Percentiles rank a stretch among this genome's conserved stretches.
These are phyloP conservation scores for Penicillium palitans DNA, from an alignment of 2,329 filamentous ascomycete species.

Conservation along the genomic window DNA sequence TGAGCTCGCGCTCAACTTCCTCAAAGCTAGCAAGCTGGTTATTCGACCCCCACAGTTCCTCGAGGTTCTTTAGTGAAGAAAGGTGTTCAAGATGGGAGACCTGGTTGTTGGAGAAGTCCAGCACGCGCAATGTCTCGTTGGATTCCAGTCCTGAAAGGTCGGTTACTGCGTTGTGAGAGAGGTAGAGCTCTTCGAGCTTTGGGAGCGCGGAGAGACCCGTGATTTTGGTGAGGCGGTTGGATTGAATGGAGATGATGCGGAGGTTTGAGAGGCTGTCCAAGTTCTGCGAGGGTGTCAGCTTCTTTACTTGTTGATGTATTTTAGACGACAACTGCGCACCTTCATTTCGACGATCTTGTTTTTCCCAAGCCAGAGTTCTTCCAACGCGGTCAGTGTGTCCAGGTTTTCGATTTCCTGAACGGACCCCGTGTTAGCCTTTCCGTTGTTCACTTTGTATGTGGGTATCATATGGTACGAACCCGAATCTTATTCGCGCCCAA, in stretches of 20 bases:
- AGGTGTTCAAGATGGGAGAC: slow-evolving; percentile 74
- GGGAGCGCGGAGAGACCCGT: slow-evolving; percentile 71
- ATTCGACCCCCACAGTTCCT: slow-evolving; percentile 93
- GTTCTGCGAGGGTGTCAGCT: slow-evolving; percentile 46
- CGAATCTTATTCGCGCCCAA: slow-evolving; percentile 89
- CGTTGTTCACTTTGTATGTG: neutral
- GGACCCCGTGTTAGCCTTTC: slow-evolving; percentile 7
- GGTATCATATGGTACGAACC: slow-evolving; percentile 32
- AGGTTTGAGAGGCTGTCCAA: slow-evolving; percentile 75
- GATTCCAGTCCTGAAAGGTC: slow-evolving; percentile 71
- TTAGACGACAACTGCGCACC: slow-evolving; percentile 35
- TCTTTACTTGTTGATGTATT: neutral
- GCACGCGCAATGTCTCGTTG: slow-evolving; percentile 67
- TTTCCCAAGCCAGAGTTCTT: slow-evolving; percentile 92
- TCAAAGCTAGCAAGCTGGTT: slow-evolving; percentile 77
- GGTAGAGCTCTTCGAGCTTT: slow-evolving; percentile 87
- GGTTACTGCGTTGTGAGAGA: slow-evolving; percentile 89
- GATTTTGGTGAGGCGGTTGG: slow-evolving; percentile 82
- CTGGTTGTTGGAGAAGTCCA: slow-evolving; percentile 89
- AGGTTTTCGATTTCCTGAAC: slow-evolving; percentile 75
- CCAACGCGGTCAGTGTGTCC: slow-evolving; percentile 71
- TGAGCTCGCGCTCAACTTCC: slow-evolving; percentile 74
- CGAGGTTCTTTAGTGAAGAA: slow-evolving; percentile 66
- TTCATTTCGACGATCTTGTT: slow-evolving; percentile 89
- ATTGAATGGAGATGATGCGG: slow-evolving; percentile 88